These are phyloP conservation scores for Aphanomyces euteiches DNA, from an alignment of 352 stramenopile genomes.

Conservation along the genomic window DNA sequence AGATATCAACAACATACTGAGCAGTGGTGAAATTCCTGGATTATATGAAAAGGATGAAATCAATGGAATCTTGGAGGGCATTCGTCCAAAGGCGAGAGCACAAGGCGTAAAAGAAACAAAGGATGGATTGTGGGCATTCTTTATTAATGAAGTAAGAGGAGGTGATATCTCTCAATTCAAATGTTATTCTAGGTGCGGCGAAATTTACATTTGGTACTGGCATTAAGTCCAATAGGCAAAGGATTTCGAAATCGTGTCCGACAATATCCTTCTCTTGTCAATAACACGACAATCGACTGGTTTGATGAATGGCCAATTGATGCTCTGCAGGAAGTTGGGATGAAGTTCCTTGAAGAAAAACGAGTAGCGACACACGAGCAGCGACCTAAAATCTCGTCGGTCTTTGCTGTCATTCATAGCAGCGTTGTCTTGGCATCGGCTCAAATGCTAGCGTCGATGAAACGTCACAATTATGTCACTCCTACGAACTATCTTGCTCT, in stretches of 20 bases:
- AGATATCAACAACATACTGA: constrained; percentile 92
- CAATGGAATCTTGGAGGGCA: constrained; percentile 73
- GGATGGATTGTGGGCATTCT: constrained; percentile 89
- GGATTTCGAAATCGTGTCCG: constrained; percentile 76
- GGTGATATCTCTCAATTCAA: background rate
- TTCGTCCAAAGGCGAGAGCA: constrained; percentile 58
- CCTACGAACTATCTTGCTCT: constrained; percentile 92
- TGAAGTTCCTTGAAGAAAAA: constrained; percentile 90
- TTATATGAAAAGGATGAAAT: constrained; percentile 92
- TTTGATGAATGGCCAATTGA: constrained; percentile 91
- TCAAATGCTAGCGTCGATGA: constrained; percentile 85
- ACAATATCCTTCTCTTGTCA: constrained; percentile 91
- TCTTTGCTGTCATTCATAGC: constrained; percentile 89
- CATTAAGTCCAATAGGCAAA: constrained; percentile 90
- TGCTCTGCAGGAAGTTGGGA: constrained; percentile 88
- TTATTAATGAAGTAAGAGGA: constrained; percentile 80
- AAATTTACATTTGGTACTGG: constrained; percentile 91
- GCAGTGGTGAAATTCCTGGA: constrained; percentile 87
- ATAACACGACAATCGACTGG: constrained; percentile 93
- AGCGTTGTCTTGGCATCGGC: constrained; percentile 77
- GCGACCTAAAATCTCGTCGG: constrained; percentile 73
- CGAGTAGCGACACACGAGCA: constrained; percentile 68
- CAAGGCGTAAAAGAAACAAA: constrained; percentile 86
- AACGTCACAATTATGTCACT: constrained; percentile 93
- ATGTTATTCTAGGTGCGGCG: constrained; percentile 43